These are phyloP conservation scores for Aspergillus fructus DNA, from an alignment of 2,329 filamentous ascomycete species.

Conservation along the genomic window DNA sequence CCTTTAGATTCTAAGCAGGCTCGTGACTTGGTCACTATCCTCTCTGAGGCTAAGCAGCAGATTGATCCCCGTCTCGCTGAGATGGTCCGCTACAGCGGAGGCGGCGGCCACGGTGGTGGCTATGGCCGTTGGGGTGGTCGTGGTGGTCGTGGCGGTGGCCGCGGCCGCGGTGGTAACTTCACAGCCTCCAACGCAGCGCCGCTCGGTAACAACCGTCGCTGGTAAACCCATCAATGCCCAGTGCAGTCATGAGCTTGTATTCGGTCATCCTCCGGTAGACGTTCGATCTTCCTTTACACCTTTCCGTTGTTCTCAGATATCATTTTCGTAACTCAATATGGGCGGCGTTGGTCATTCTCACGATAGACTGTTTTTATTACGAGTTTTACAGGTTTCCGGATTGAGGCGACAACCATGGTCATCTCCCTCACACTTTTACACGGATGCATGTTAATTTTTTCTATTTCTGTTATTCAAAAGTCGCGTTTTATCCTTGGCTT, in stretches of 20 bases:
- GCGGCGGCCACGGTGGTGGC: slow-evolving; percentile 72
- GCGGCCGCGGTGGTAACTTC: slow-evolving; percentile 51
- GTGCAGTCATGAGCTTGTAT: slow-evolving; percentile 29
- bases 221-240: slow-evolving; percentile 44
- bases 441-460: slow-evolving; percentile 20
- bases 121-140: slow-evolving; percentile 58
- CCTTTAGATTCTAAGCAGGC: slow-evolving; percentile 83
- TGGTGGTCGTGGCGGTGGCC: slow-evolving; percentile 65
- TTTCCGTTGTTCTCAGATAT: slow-evolving; percentile 19
- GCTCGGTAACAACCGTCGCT: slow-evolving; percentile 56
- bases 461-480: slow-evolving; percentile 15
- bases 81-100: slow-evolving; percentile 90
- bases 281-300: slow-evolving; percentile 13
- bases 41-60: slow-evolving; percentile 95
- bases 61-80: slow-evolving; percentile 93
- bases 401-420: slow-evolving; percentile 9
- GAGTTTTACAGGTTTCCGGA: slow-evolving; percentile 11
- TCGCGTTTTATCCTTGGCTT: slow-evolving; percentile 11
- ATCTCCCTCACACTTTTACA: slow-evolving; percentile 8
- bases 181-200: slow-evolving; percentile 60
- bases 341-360: slow-evolving; percentile 40
- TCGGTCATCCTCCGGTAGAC: slow-evolving; percentile 31
- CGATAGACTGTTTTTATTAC: slow-evolving; percentile 32
- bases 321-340: slow-evolving; percentile 35
- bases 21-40: slow-evolving; percentile 89